Evolutionary conservation across 192 early-diverging fungal species (phyloP), one percentile per base, ranked within the genome.

Genomic region (Entomortierella chlamydospora): DNA sequence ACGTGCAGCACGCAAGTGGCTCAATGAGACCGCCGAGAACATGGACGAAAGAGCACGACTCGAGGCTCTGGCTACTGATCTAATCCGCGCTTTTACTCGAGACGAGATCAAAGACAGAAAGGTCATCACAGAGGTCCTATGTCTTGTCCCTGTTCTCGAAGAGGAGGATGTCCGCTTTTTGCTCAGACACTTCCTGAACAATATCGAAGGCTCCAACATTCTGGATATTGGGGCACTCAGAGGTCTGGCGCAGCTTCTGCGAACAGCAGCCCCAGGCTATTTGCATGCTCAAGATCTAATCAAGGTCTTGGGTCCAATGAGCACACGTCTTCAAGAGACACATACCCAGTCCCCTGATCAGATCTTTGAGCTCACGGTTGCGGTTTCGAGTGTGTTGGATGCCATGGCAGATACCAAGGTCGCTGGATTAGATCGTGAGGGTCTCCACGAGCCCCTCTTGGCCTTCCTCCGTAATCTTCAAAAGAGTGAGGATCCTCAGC

Each of bases 171-270:
- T 64, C 37, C 49, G 45, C 26, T 20, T 4, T 1, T 17, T 64
- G 8, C 50, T 64, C 2, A 5, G 20, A n/a, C 28, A 20, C 10
- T 53, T 64, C 12, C 18, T 52, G n/a, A 20, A 31, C 62, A 47
- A 29, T 22, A 34, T 64, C n/a, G 23, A 52, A 9, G 23, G 51
- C 10, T 33, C 62, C 23, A 18, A 7, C 18, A 15, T 64, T 1
- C 23, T 64, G 51, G 33, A 64, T 17, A 7, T 64, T 15, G 30
- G 52, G 8, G 9, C 45, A 17, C 47, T 64, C 53, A 23, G 52
- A 37, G 62, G 62, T 25, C 31, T 64, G n/a, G 34, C 51, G 10
- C 20, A 64, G n/a, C 50, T 64, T 30, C 12, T 64, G 10, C 61
- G 47, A 11, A 28, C 31, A 1, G 49, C 62, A 2, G 9, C 13